A percentile compares a stretch with the other conserved stretches of the same genome.
phyloP scores from a whole-genome alignment of 495 filamentous ascomycete species.

The Tetracladium marchalianum region DNA sequence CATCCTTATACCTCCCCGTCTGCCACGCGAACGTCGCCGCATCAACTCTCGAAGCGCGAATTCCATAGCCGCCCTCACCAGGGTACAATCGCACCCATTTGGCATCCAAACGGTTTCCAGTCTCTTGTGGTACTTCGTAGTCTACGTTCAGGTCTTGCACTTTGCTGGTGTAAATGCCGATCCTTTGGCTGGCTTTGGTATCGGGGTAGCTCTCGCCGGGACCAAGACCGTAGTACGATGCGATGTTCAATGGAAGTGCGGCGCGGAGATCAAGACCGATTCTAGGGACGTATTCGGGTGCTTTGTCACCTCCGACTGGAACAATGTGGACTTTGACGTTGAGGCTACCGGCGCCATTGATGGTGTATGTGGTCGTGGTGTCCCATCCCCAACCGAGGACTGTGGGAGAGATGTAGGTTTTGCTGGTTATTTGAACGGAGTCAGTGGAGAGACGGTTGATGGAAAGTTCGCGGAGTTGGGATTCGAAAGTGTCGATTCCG shows the following conservation, averaged over 20 bases:
- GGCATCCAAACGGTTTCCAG: conserved; percentile 50
- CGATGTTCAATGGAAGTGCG: conserved; percentile 20
- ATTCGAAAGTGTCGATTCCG: conserved; percentile 23
- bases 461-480: too few relatives aligned
- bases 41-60: conserved; percentile 22
- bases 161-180: conserved; percentile 38
- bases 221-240: conserved; percentile 52
- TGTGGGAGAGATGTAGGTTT: conserved; percentile 39
- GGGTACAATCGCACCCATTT: conserved; percentile 43
- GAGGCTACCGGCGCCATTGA: conserved; percentile 33
- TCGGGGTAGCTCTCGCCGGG: conserved; percentile 53
- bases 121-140: conserved; percentile 63
- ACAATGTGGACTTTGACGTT: conserved; percentile 33
- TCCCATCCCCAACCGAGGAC: conserved; percentile 52
- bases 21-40: conserved; percentile 38
- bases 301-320: conserved; percentile 16
- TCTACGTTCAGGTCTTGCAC: conserved; percentile 38
- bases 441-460: too few relatives aligned
- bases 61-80: conserved; percentile 23
- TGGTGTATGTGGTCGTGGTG: conserved; percentile 40
- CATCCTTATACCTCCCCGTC: conserved; percentile 25
- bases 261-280: conserved; percentile 42
- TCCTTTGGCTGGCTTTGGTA: conserved; percentile 44
- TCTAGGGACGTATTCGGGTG: conserved; percentile 45
- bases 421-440: conserved; percentile 24